Evolutionary conservation across 1,284 basidiomycete genomes (phyloP).

Genomic region (Cryptococcus amylolentus): DNA sequence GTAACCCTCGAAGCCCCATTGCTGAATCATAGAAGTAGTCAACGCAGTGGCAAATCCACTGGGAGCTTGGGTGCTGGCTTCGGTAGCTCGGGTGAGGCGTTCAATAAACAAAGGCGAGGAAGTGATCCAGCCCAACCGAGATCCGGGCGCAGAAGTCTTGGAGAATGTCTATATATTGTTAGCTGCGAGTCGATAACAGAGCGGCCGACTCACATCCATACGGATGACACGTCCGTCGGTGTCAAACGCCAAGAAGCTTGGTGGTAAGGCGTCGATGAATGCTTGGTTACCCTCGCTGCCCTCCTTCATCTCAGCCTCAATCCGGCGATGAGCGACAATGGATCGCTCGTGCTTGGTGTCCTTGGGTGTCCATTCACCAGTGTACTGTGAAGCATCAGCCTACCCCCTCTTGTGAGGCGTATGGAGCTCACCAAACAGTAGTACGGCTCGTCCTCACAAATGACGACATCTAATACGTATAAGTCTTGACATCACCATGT

Average conservation of each 20-base stretch:
- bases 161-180: constrained; percentile 58
- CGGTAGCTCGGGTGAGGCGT: constrained; percentile 67
- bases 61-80: constrained; percentile 68
- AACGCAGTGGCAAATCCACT: constrained; percentile 65
- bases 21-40: constrained; percentile 60
- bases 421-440: constrained; percentile 58
- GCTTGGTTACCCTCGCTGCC: constrained; percentile 41
- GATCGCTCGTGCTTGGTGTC: constrained; percentile 19
- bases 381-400: constrained; percentile 35
- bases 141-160: constrained; percentile 75
- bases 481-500: background rate
- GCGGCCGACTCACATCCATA: constrained; percentile 43
- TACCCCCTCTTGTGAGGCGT: constrained; percentile 57
- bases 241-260: constrained; percentile 63
- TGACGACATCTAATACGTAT: constrained; percentile 57
- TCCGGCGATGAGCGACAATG: constrained; percentile 44
- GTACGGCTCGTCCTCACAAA: constrained; percentile 78
- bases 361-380: constrained; percentile 43
- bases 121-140: constrained; percentile 74
- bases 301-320: constrained; percentile 40
- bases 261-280: constrained; percentile 54
- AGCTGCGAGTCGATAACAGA: constrained; percentile 1
- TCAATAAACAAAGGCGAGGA: constrained; percentile 57
- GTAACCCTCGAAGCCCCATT: constrained; percentile 68
- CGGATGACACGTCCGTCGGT: constrained; percentile 48